Percentiles rank a stretch among this genome's conserved stretches.
Evolutionary conservation across 2,329 filamentous ascomycete genomes (phyloP).

Genomic region (Calonectria henricotiae): DNA sequence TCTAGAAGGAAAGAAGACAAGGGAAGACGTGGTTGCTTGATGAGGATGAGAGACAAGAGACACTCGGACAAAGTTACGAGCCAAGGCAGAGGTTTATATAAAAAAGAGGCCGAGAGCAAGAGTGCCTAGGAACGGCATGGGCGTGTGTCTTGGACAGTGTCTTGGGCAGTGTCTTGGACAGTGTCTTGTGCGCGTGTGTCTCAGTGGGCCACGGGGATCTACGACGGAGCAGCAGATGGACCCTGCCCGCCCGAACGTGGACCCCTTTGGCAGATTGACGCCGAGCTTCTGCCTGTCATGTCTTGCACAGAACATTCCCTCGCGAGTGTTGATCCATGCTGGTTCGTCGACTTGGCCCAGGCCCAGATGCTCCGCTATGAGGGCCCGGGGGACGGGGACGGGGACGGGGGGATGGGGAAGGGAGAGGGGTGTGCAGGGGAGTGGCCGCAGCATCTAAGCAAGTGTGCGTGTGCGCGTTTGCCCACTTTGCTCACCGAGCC

Average conservation of each 20-base stretch:
- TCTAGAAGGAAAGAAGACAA: conserved; percentile 12
- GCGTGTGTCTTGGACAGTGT: neutral
- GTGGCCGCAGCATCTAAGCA: conserved; percentile 1
- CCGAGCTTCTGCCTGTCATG: neutral
- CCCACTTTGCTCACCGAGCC: conserved; percentile 34
- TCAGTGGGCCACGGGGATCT: conserved; percentile 15
- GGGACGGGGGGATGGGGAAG: too few species aligned
- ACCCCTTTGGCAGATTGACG: conserved; percentile 16
- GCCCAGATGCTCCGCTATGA: neutral
- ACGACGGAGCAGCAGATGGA: conserved; percentile 22
- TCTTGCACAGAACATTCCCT: neutral
- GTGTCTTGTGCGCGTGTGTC: conserved; percentile 10
- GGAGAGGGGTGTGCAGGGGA: neutral
- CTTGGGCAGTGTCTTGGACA: neutral
- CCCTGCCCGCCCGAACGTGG: conserved; percentile 5
- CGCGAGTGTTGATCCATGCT: conserved; percentile 4
- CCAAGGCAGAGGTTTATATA: conserved; percentile 35
- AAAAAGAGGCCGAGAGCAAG: neutral
- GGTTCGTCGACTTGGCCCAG: neutral
- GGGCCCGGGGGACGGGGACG: neutral
- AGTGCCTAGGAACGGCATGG: conserved; percentile 4
- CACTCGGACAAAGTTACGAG: conserved; percentile 30
- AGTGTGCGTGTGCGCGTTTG: conserved; percentile 23
- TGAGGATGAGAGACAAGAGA: conserved; percentile 22
- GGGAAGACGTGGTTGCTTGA: neutral